Evolutionary conservation across 345 rosid genomes (phyloP).

Genomic region (Iberis pinnata): DNA sequence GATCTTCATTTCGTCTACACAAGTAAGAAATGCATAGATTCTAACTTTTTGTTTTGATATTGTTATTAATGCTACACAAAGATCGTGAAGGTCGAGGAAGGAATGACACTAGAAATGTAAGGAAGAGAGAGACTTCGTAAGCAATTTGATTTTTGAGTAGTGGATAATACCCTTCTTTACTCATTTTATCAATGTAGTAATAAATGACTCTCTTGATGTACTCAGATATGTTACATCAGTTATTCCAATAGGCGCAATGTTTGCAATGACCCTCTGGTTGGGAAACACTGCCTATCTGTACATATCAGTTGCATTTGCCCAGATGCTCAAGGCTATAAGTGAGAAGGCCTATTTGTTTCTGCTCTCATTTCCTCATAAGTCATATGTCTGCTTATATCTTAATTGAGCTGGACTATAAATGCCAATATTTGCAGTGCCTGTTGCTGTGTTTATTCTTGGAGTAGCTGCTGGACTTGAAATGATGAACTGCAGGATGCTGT

Average conservation of each 20-base stretch:
- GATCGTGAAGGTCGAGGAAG: constrained; percentile 85
- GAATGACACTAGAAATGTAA: constrained; percentile 95
- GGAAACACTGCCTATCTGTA: constrained; percentile 97
- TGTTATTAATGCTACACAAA: constrained; percentile 25
- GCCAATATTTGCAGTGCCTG: constrained; percentile 73
- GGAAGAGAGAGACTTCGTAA: constrained; percentile 27
- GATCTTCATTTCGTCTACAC: neutral
- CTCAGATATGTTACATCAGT: constrained; percentile 77
- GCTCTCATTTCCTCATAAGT: neutral
- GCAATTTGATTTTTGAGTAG: constrained; percentile 23
- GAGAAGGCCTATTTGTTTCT: constrained; percentile 34
- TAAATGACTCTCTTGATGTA: constrained; percentile 22
- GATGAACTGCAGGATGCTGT: constrained; percentile 90
- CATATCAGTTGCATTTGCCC: constrained; percentile 94
- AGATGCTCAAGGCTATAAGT: constrained; percentile 97
- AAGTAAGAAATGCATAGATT: neutral
- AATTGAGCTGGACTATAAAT: neutral
- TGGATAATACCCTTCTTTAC: constrained; percentile 7
- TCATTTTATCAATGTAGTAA: constrained; percentile 8
- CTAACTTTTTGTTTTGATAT: constrained; percentile 8
- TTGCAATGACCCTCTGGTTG: constrained; percentile 98
- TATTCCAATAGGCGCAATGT: constrained; percentile 89
- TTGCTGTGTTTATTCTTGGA: constrained; percentile 89
- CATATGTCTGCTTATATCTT: neutral
- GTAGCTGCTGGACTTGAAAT: constrained; percentile 92